phyloP scores from a whole-genome alignment of 139 green algal species.

The Picochlorum costavermella region DNA sequence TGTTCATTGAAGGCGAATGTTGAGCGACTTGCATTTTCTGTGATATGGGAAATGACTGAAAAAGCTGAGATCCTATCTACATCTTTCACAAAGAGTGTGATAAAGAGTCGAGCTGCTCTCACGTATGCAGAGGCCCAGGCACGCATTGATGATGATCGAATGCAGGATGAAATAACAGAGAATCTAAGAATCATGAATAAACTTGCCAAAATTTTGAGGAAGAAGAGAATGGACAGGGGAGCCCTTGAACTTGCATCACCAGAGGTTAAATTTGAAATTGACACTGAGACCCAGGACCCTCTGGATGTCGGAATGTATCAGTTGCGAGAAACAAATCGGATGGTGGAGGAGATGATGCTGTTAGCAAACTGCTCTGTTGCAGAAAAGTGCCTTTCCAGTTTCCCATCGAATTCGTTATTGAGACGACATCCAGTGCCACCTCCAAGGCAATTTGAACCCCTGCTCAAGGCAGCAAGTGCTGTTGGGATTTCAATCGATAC shows the following conservation, averaged over 20 bases:
- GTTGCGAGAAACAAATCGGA: slow-evolving; percentile 83
- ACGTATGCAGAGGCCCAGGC: slow-evolving; percentile 88
- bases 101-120: slow-evolving; percentile 70
- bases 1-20: slow-evolving; percentile 67
- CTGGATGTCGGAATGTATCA: slow-evolving; percentile 94
- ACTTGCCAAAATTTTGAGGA: slow-evolving; percentile 58
- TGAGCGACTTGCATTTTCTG: slow-evolving; percentile 85
- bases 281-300: slow-evolving; percentile 84
- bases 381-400: slow-evolving; percentile 66
- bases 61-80: slow-evolving; percentile 36
- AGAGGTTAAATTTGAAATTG: slow-evolving; percentile 93
- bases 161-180: slow-evolving; percentile 63
- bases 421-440: slow-evolving; percentile 65
- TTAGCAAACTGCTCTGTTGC: slow-evolving; percentile 87
- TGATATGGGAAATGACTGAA: slow-evolving; percentile 83
- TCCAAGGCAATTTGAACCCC: slow-evolving; percentile 63
- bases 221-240: slow-evolving; percentile 53
- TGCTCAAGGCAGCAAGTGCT: slow-evolving; percentile 47
- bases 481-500: slow-evolving; percentile 59
- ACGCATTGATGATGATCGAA: slow-evolving; percentile 75
- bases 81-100: slow-evolving; percentile 78
- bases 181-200: slow-evolving; percentile 59
- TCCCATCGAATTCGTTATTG: slow-evolving; percentile 68
- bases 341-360: slow-evolving; percentile 99
- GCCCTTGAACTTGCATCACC: slow-evolving; percentile 85